Evolutionary conservation across 495 filamentous ascomycete genomes (phyloP).

Genomic region (Hypomontagnella submonticulosa): DNA sequence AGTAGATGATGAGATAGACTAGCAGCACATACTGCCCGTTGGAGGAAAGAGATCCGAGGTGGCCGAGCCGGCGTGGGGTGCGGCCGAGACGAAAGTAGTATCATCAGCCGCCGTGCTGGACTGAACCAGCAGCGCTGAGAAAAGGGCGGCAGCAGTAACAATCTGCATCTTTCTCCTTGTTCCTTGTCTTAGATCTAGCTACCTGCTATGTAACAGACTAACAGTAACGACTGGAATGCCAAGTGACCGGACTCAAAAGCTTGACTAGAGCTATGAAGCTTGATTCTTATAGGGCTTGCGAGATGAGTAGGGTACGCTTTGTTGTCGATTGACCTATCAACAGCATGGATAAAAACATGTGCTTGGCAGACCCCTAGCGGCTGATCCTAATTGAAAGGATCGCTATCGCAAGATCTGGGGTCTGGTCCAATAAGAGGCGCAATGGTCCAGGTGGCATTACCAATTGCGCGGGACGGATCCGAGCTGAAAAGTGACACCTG

Average conservation of each 20-base stretch:
- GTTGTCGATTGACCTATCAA: constrained; percentile 36
- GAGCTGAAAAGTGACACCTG: constrained; percentile 25
- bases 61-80: constrained; percentile 35
- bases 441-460: constrained; percentile 9
- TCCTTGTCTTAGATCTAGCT: constrained; percentile 10
- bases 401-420: not conserved
- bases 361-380: constrained; percentile 24
- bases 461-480: constrained; percentile 26
- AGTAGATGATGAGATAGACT: not conserved
- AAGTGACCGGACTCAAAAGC: constrained; percentile 25
- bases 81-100: constrained; percentile 30
- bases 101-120: constrained; percentile 30
- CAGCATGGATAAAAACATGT: constrained; percentile 26
- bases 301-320: constrained; percentile 21
- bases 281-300: constrained; percentile 36
- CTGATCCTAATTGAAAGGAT: constrained; percentile 34
- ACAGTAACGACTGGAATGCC: constrained; percentile 21
- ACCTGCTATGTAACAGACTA: constrained; percentile 4
- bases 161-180: constrained; percentile 35
- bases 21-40: constrained; percentile 35
- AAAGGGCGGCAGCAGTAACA: constrained; percentile 21
- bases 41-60: constrained; percentile 43
- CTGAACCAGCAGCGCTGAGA: constrained; percentile 33
- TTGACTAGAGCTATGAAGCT: constrained; percentile 29
- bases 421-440: constrained; percentile 33